phyloP scores from a whole-genome alignment of 768 basidiomycete species.

The Suillus ampliporus region DNA sequence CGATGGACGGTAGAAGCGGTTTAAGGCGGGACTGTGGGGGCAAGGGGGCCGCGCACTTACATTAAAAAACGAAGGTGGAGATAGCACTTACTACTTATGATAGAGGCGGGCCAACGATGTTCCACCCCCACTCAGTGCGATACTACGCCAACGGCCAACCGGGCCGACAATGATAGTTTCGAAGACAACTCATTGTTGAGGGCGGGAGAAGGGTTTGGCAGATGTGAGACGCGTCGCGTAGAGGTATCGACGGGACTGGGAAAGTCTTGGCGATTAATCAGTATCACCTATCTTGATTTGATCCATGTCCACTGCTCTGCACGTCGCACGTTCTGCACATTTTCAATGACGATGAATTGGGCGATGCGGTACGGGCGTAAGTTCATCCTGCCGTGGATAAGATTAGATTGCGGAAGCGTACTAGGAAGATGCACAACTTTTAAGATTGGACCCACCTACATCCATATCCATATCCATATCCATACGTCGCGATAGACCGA shows the following conservation, averaged over 20 bases:
- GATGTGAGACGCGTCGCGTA: neutral
- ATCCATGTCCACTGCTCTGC: neutral
- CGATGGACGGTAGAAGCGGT: too few relatives aligned
- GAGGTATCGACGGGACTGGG: neutral
- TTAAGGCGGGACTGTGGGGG: neutral
- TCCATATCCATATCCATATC: neutral
- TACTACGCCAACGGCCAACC: neutral
- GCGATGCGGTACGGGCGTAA: neutral
- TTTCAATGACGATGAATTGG: neutral
- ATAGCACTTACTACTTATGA: neutral
- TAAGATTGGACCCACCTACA: neutral
- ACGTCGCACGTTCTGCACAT: neutral
- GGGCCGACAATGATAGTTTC: neutral
- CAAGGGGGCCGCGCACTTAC: neutral
- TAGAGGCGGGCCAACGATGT: neutral
- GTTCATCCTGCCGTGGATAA: neutral
- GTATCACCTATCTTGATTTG: neutral
- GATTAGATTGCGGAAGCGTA: slow-evolving; percentile 1
- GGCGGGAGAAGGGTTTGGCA: neutral
- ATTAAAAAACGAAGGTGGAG: neutral
- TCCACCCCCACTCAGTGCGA: neutral
- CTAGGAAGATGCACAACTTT: too few relatives aligned
- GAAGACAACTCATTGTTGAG: neutral
- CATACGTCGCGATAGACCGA: too few relatives aligned
- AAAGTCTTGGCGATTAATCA: neutral